Base-by-base conservation (phyloP, 768 basidiomycete genomes). In the Asterophora lycoperdoides region DNA sequence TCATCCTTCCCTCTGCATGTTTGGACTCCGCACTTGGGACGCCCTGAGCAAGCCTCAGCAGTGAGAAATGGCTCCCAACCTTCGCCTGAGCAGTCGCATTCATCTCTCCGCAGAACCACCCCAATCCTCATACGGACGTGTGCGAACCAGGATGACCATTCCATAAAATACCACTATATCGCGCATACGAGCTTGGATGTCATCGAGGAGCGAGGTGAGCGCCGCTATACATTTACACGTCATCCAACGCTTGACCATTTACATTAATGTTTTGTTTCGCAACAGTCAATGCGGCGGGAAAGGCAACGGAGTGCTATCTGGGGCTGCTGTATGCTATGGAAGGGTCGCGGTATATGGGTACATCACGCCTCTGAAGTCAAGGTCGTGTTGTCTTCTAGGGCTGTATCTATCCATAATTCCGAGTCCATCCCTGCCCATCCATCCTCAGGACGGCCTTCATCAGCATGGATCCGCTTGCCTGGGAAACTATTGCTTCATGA, bases 301-400 rank as follows among this genome's bases (percentile, higher is more conserved):
- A 89, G 65, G 69, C 78, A 3, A 73, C 71, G 4, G 91, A 94
- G 29, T 84, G 86, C 61, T 95, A 93, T 61, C 76, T 93, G 32
- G 92, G 91, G 5, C 72, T 94, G 47, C 68, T 95, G 19, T 92
- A 90, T 64, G 78, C 85, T n/a, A 86, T 94, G 76, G 93, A 95
- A 67, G 92, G 93, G 86, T 90, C 42, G 91, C 89, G 2, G 89
- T 92, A 33, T 94, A 94, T 65, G 93, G 92, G 34, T 95, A 92
- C 67, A 80, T 93, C 42, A 93, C 90, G 8, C 89, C 92, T 10
- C 71, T 90, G 52, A 89, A 86, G 76, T 93, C 59, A 93, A 93
- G 72, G 91, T 95, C 58, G 77, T 95, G 49, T 61, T 94, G n/a
- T n/a, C n/a, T n/a, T n/a, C n/a, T n/a, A n/a, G n/a, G n/a, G n/a